Conservation (phyloP, 192 early-diverging fungal genomes). For the Coemansia sp. region DNA sequence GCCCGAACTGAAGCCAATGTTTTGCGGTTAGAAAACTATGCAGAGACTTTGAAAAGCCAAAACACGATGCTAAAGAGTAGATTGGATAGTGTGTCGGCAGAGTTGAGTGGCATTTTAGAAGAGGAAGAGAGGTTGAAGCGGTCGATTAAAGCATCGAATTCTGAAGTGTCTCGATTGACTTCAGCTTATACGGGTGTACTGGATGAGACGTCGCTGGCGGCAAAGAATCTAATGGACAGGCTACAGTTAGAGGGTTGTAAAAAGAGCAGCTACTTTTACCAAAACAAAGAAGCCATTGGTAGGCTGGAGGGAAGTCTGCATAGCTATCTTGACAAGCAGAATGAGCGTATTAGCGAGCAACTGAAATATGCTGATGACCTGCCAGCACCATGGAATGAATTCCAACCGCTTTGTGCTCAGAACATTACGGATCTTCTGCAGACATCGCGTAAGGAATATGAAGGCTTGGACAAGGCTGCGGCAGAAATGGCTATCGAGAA, state of each 20-base stretch:
- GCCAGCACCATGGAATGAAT: slow-evolving; percentile 45
- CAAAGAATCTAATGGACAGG: slow-evolving; percentile 14
- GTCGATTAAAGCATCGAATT: slow-evolving; percentile 17
- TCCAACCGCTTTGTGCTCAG: slow-evolving; percentile 27
- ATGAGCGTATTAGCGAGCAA: slow-evolving; percentile 8
- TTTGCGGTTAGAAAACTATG: slow-evolving; percentile 12
- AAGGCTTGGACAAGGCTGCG: slow-evolving; percentile 7
- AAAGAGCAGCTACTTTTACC: slow-evolving; percentile 26
- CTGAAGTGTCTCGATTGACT: slow-evolving; percentile 28
- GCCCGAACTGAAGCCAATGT: slow-evolving; percentile 5
- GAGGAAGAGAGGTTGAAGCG: slow-evolving; percentile 31
- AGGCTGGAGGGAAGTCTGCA: slow-evolving; percentile 10
- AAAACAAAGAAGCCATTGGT: slow-evolving; percentile 15
- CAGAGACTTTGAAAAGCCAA: slow-evolving; percentile 17
- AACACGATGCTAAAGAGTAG: slow-evolving; percentile 15
- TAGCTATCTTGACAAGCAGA: slow-evolving; percentile 3
- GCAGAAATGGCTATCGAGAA: slow-evolving; percentile 1
- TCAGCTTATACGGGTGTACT: slow-evolving; percentile 24
- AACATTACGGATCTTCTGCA: slow-evolving; percentile 18
- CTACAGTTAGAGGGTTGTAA: slow-evolving; percentile 2
- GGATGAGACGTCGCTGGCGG: slow-evolving; percentile 28
- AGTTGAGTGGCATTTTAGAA: slow-evolving; percentile 21
- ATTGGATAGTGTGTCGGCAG: slow-evolving; percentile 25
- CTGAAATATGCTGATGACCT: slow-evolving; percentile 15
- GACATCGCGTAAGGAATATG: slow-evolving; percentile 17